Evolutionary conservation across 176 grass and related monocot genomes (phyloP).

Genomic region (Bonia amplexicaulis): DNA sequence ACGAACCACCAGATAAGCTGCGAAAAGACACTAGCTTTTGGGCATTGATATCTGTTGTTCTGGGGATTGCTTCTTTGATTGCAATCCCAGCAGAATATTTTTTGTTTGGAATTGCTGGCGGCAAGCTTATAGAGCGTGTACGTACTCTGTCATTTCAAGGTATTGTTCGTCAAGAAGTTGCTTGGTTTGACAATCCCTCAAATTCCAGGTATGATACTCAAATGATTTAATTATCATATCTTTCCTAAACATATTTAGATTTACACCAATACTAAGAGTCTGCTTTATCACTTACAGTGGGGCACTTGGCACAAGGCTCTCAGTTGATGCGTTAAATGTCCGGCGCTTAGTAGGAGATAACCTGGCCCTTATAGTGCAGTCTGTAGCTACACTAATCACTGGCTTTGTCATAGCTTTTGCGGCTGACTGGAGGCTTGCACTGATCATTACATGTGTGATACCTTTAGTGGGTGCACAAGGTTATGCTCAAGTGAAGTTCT

Average conservation of each 20-base stretch:
- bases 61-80: conserved; percentile 40
- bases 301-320: conserved; percentile 75
- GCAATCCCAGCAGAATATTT: conserved; percentile 47
- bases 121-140: conserved; percentile 65
- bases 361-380: conserved; percentile 68
- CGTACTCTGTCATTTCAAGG: conserved; percentile 55
- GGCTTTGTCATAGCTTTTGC: conserved; percentile 65
- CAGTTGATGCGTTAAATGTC: conserved; percentile 70
- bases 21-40: conserved; percentile 65
- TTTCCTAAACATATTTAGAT: neutral
- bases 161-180: conserved; percentile 64
- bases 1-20: conserved; percentile 45
- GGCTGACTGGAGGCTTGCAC: conserved; percentile 69
- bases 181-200: conserved; percentile 73
- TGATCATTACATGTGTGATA: conserved; percentile 62
- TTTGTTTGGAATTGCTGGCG: conserved; percentile 80
- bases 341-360: conserved; percentile 73
- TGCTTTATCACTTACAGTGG: conserved; percentile 46
- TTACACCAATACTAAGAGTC: neutral
- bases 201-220: conserved; percentile 63
- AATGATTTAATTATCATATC: neutral
- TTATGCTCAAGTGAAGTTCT: conserved; percentile 63
- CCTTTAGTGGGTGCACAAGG: conserved; percentile 54
- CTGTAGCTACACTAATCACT: conserved; percentile 40
- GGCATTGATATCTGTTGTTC: conserved; percentile 47